These are phyloP conservation scores for Aegilops longissima DNA, from an alignment of 176 grass and related monocot species.

Conservation along the genomic window DNA sequence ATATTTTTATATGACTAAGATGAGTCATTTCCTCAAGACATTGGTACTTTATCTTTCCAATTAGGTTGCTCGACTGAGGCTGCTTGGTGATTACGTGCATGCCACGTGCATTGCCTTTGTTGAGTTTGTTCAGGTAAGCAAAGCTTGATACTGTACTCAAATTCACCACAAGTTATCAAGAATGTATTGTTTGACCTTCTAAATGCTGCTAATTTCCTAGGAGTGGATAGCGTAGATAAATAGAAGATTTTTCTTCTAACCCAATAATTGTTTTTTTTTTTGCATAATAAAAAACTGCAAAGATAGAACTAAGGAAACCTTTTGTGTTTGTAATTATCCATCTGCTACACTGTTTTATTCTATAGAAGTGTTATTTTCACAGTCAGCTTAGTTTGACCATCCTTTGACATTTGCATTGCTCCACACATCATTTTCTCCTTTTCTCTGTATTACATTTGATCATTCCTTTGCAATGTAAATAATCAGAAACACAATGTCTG, in stretches of 20 bases:
- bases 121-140: slow-evolving; percentile 89
- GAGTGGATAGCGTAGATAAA: background rate
- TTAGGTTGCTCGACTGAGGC: slow-evolving; percentile 85
- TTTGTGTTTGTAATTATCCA: background rate
- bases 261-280: background rate
- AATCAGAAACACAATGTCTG: background rate
- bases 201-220: background rate
- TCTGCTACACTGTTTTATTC: background rate
- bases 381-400: background rate
- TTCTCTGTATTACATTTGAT: slow-evolving; percentile 1
- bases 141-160: slow-evolving; percentile 13
- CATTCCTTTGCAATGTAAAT: background rate
- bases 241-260: background rate
- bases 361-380: background rate
- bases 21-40: slow-evolving; percentile 15
- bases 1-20: background rate
- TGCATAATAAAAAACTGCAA: background rate
- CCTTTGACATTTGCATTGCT: slow-evolving; percentile 9
- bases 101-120: slow-evolving; percentile 87
- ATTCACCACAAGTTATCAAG: background rate
- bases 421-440: background rate
- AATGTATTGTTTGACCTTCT: background rate
- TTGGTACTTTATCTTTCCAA: background rate
- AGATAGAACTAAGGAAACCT: background rate
- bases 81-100: slow-evolving; percentile 87